These are phyloP conservation scores for Hydnomerulius pinastri DNA, from an alignment of 768 basidiomycete genomes.

Conservation along the genomic window DNA sequence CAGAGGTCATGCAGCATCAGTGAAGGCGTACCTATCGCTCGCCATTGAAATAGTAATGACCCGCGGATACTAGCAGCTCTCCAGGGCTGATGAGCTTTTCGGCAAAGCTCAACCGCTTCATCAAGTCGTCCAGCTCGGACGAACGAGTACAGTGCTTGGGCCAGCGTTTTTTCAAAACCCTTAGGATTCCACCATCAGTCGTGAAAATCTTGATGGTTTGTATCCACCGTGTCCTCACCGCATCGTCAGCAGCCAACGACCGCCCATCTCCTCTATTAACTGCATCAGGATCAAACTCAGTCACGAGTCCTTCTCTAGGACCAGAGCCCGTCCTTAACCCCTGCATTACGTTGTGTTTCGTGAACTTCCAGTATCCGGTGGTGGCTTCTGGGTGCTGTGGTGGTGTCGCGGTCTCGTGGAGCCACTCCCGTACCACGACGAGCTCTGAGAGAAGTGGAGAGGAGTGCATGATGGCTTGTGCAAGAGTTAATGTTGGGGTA, in stretches of 20 bases:
- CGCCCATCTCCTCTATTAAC: slow-evolving; percentile 58
- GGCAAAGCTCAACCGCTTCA: slow-evolving; percentile 80
- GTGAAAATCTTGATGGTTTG: not conserved
- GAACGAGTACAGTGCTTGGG: slow-evolving; percentile 77
- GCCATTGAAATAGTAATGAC: slow-evolving; percentile 76
- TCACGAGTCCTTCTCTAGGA: slow-evolving; percentile 53
- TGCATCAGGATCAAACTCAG: slow-evolving; percentile 82
- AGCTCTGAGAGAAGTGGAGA: slow-evolving; percentile 75
- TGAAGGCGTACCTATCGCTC: slow-evolving; percentile 60
- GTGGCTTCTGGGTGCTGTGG: slow-evolving; percentile 68
- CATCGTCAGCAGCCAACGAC: slow-evolving; percentile 73
- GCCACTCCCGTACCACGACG: slow-evolving; percentile 84
- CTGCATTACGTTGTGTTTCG: slow-evolving; percentile 74
- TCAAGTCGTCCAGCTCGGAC: slow-evolving; percentile 85
- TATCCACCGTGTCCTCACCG: slow-evolving; percentile 46
- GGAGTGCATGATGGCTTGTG: slow-evolving; percentile 68
- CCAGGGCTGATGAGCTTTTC: slow-evolving; percentile 88
- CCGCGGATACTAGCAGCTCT: slow-evolving; percentile 88
- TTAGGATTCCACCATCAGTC: slow-evolving; percentile 30
- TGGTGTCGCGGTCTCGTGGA: slow-evolving; percentile 73
- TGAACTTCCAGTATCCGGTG: slow-evolving; percentile 84
- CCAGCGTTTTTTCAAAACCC: slow-evolving; percentile 80
- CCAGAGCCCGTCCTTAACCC: slow-evolving; percentile 50
- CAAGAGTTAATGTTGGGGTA: slow-evolving; percentile 74
- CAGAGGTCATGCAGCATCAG: not conserved